These are phyloP conservation scores for Talaromyces liani DNA, from an alignment of 495 filamentous ascomycete genomes.

Conservation along the genomic window DNA sequence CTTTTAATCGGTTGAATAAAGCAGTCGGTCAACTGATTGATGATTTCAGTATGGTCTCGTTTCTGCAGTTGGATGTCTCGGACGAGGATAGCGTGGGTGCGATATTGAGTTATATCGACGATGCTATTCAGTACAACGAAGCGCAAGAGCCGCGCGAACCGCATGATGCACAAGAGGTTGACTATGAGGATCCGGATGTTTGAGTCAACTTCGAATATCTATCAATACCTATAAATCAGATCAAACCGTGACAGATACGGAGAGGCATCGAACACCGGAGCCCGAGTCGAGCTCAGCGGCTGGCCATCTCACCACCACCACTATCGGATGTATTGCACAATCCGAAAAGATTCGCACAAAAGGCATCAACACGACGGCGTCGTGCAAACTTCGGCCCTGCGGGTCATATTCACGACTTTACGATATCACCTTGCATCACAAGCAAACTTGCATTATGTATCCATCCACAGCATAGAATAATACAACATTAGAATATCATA, in stretches of 20 bases:
- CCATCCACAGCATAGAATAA: not conserved
- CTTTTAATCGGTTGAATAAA: constrained; percentile 70
- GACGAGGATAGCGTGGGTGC: constrained; percentile 89
- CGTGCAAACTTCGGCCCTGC: not conserved
- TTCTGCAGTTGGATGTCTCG: constrained; percentile 79
- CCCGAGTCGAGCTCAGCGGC: not conserved
- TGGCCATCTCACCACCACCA: not conserved
- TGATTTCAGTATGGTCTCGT: constrained; percentile 96
- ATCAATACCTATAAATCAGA: not conserved
- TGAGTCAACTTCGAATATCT: constrained; percentile 6
- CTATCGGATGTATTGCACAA: not conserved
- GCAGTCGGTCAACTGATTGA: constrained; percentile 88
- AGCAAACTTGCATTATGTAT: not conserved
- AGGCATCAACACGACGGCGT: not conserved
- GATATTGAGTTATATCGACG: constrained; percentile 94
- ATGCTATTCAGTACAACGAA: constrained; percentile 92
- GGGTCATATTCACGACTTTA: not conserved
- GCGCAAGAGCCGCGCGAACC: constrained; percentile 91
- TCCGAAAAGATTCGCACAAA: not conserved
- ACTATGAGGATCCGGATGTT: constrained; percentile 48
- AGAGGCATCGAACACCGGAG: not conserved
- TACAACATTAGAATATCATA: not conserved
- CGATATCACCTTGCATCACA: not conserved
- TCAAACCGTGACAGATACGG: not conserved
- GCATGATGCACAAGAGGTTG: constrained; percentile 65